Percentiles rank a stretch among this genome's conserved stretches.
phyloP scores from a whole-genome alignment of 257 asterid species.

The Fraxinus excelsior region DNA sequence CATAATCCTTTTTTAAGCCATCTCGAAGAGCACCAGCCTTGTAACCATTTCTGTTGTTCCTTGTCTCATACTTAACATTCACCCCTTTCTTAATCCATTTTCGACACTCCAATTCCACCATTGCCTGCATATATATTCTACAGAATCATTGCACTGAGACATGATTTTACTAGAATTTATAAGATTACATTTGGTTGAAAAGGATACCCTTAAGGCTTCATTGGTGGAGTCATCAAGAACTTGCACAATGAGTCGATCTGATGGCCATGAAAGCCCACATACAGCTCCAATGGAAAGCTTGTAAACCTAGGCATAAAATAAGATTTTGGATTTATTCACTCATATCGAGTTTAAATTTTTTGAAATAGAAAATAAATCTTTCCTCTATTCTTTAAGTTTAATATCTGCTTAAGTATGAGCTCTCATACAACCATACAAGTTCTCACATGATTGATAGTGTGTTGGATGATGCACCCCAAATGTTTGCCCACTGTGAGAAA shows the following conservation, averaged over 20 bases:
- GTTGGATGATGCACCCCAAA: not conserved
- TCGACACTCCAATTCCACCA: constrained; percentile 73
- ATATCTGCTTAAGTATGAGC: not conserved
- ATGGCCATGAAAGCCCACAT: constrained; percentile 79
- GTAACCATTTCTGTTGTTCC: constrained; percentile 91
- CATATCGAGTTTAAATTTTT: not conserved
- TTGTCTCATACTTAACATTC: constrained; percentile 72
- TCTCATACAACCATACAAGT: not conserved
- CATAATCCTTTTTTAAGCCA: constrained; percentile 73
- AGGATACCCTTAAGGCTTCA: constrained; percentile 31
- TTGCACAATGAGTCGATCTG: constrained; percentile 70
- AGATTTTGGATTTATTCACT: constrained; percentile 19
- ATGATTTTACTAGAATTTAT: constrained; percentile 1
- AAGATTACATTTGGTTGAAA: constrained; percentile 11
- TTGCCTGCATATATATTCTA: constrained; percentile 43
- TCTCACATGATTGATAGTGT: not conserved
- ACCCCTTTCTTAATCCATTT: constrained; percentile 72
- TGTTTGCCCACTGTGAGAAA: not conserved
- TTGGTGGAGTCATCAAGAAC: constrained; percentile 91
- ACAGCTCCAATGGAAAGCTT: constrained; percentile 89
- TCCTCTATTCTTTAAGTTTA: not conserved
- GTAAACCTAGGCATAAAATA: constrained; percentile 60
- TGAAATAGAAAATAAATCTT: not conserved
- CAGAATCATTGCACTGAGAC: constrained; percentile 16
- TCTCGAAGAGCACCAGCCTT: constrained; percentile 93